phyloP scores from a whole-genome alignment of 345 rosid genomes.

The Eucalyptus camaldulensis region DNA sequence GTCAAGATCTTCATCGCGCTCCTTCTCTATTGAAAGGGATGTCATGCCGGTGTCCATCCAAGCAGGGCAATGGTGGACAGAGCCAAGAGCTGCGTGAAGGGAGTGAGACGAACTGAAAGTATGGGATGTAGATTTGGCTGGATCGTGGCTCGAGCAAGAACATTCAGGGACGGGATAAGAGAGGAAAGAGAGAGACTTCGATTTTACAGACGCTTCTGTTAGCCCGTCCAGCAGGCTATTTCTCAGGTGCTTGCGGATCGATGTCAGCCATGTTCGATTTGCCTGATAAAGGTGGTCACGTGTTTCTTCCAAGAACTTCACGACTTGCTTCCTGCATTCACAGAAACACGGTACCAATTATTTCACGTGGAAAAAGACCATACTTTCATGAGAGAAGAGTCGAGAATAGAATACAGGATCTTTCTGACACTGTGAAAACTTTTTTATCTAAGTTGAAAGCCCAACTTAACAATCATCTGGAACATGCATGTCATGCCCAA shows the following conservation, averaged over 20 bases:
- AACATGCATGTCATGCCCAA: background rate
- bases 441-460: background rate
- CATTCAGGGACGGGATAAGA: conserved; percentile 89
- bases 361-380: background rate
- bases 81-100: conserved; percentile 38
- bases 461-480: background rate
- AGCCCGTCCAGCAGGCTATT: conserved; percentile 62
- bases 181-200: conserved; percentile 55
- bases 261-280: conserved; percentile 69
- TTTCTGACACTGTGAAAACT: background rate
- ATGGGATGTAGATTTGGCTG: conserved; percentile 2
- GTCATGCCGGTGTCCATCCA: conserved; percentile 46
- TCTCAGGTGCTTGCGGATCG: conserved; percentile 58
- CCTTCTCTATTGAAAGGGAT: conserved; percentile 40
- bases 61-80: conserved; percentile 50
- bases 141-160: conserved; percentile 37
- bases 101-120: conserved; percentile 10
- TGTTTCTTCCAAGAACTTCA: conserved; percentile 54
- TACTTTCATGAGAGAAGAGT: background rate
- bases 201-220: conserved; percentile 33
- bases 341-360: background rate
- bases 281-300: conserved; percentile 65
- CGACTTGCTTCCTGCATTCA: conserved; percentile 46
- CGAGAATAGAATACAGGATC: background rate
- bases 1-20: conserved; percentile 70